Evolutionary conservation across 148 eudicot genomes (phyloP), one percentile per base, ranked within the genome.

Genomic region (Rhododendron kiyosumense): DNA sequence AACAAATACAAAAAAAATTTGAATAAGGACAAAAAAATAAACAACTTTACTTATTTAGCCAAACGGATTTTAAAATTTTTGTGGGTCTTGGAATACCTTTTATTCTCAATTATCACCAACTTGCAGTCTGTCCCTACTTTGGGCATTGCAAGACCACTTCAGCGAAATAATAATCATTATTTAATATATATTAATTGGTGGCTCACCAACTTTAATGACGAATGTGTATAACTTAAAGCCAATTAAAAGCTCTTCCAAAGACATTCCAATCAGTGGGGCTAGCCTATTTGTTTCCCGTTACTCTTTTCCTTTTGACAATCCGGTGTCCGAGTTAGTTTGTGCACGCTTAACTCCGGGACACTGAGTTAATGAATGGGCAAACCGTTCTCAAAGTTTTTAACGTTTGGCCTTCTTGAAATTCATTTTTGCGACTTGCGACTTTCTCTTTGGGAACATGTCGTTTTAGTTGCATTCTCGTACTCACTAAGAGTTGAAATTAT

Each of bases 31-130:
- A n/a, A n/a, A n/a, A n/a, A n/a, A n/a, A n/a, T n/a, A n/a, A n/a
- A n/a, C n/a, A n/a, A n/a, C n/a, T n/a, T n/a, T n/a, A n/a, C n/a
- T n/a, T n/a, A n/a, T n/a, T n/a, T n/a, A n/a, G n/a, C n/a, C n/a
- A n/a, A n/a, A n/a, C n/a, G n/a, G n/a, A n/a, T n/a, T n/a, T n/a
- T n/a, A n/a, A n/a, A n/a, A 2, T 80, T 79, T 48, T 79, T 28
- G 22, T 79, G 34, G 20, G 30, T 15, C 22, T 28, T 36, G 18
- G 34, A 4, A 34, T 43, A 22, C 5, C 69, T 38, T 82, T 63
- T 71, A 41, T 4, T 59, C 73, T 82, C 73, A 38, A 82, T 82
- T 36, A 32, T 82, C 30, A 82, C 7, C 57, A 79, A 82, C 32
- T 82, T 83, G 78, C 4, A 67, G 41, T 26, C 3, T 46, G 38